Evolutionary conservation across 495 filamentous ascomycete genomes (phyloP).

Genomic region (Talaromyces proteolyticus): DNA sequence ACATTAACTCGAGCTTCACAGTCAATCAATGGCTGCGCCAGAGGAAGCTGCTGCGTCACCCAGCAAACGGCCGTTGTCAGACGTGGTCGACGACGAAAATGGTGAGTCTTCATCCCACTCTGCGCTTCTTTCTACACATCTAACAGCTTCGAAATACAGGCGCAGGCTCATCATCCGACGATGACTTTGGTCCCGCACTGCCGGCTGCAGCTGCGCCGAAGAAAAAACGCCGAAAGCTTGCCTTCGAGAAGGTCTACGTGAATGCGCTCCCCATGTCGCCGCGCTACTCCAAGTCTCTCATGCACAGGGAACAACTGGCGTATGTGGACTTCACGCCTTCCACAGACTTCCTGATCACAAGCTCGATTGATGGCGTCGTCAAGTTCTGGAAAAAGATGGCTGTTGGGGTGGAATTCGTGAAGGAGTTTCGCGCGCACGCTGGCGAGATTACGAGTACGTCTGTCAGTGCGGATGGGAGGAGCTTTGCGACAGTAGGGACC

Average conservation of each 20-base stretch:
- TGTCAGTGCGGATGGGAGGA: conserved; percentile 83
- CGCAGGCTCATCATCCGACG: conserved; percentile 71
- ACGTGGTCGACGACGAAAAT: conserved; percentile 28
- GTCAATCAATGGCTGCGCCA: conserved; percentile 31
- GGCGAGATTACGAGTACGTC: conserved; percentile 80
- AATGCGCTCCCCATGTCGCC: conserved; percentile 76
- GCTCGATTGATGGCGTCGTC: conserved; percentile 85
- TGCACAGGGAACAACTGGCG: conserved; percentile 93
- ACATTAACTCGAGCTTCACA: too few relatives aligned
- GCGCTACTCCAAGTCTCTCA: conserved; percentile 92
- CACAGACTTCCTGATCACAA: conserved; percentile 93
- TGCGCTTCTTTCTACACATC: not conserved
- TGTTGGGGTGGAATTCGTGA: conserved; percentile 91
- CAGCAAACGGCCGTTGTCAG: conserved; percentile 33
- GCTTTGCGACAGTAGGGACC: conserved; percentile 81
- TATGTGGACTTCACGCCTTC: conserved; percentile 81
- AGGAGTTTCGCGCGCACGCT: conserved; percentile 88
- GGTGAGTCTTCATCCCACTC: conserved; percentile 16
- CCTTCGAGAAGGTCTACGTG: conserved; percentile 91
- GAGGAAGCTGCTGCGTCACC: conserved; percentile 10
- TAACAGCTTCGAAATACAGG: conserved; percentile 12
- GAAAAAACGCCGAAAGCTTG: conserved; percentile 86
- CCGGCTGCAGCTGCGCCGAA: conserved; percentile 70
- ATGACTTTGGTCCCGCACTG: conserved; percentile 89
- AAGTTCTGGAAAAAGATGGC: conserved; percentile 99